These are phyloP conservation scores for Withania somnifera DNA, from an alignment of 305 asterid genomes.

Conservation along the genomic window DNA sequence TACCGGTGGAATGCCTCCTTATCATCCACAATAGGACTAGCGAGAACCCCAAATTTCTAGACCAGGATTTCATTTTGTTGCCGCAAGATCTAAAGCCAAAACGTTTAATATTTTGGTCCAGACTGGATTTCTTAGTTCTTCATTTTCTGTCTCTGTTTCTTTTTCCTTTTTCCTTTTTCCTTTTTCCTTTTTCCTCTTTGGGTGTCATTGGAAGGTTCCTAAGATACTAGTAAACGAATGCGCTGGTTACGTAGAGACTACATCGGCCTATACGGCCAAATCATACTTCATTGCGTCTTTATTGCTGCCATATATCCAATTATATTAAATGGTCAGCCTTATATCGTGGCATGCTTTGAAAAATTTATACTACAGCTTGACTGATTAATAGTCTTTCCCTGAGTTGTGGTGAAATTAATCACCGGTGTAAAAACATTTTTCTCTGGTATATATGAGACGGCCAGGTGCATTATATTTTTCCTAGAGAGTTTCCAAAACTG, in stretches of 20 bases:
- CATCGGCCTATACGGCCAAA: background rate
- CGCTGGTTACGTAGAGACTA: background rate
- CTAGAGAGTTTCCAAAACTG: background rate
- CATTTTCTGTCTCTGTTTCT: background rate
- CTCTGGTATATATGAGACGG: background rate
- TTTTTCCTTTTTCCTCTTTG: background rate
- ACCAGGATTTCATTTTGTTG: background rate
- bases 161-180: background rate
- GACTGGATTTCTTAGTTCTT: background rate
- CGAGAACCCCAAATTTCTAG: background rate
- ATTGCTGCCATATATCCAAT: background rate
- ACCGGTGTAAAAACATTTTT: background rate
- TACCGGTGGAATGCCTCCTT: conserved; percentile 51
- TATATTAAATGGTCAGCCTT: background rate
- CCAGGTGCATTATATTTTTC: background rate
- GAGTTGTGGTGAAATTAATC: background rate
- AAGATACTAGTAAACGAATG: background rate
- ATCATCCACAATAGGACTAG: conserved; percentile 23
- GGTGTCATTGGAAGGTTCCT: background rate
- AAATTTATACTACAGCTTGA: background rate
- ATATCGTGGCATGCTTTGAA: background rate
- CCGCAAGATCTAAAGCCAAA: background rate
- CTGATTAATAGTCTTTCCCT: background rate
- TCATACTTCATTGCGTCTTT: background rate
- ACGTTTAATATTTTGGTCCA: background rate